Conservation (phyloP, 2,329 filamentous ascomycete species). For the Tolypocladium sp. region DNA sequence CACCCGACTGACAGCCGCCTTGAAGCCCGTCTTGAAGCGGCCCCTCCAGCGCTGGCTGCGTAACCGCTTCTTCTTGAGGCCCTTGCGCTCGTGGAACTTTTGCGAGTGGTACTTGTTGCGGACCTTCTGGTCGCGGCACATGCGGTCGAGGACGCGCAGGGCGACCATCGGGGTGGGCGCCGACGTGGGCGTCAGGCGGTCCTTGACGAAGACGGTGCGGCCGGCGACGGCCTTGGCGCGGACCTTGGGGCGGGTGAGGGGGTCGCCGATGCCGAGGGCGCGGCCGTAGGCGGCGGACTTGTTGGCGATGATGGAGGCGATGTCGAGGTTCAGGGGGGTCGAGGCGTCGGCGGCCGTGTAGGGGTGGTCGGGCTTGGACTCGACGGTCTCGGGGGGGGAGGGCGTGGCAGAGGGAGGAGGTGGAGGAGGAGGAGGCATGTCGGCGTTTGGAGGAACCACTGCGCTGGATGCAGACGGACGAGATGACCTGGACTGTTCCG, state of each 20-base stretch:
- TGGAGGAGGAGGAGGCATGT: conserved; percentile 11
- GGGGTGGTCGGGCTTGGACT: conserved; percentile 4
- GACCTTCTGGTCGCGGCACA: conserved; percentile 45
- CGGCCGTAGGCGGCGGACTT: conserved; percentile 14
- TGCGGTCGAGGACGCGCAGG: conserved; percentile 29
- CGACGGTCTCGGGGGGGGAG: neutral
- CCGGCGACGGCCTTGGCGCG: conserved; percentile 24
- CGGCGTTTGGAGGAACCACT: conserved; percentile 5
- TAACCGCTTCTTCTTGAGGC: conserved; percentile 69
- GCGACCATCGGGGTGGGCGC: conserved; percentile 33
- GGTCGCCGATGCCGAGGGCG: conserved; percentile 11
- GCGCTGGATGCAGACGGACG: conserved; percentile 1
- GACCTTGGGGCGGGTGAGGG: conserved; percentile 17
- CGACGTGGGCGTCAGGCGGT: conserved; percentile 14
- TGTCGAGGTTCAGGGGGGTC: conserved; percentile 17
- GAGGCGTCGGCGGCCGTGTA: conserved; percentile 16
- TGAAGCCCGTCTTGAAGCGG: conserved; percentile 62
- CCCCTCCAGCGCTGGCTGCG: conserved; percentile 58
- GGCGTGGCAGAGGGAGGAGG: conserved; percentile 6
- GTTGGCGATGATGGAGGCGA: conserved; percentile 24
- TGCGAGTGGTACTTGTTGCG: conserved; percentile 47
- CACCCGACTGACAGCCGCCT: conserved; percentile 53
- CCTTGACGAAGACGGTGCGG: conserved; percentile 28
- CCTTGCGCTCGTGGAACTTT: conserved; percentile 65
- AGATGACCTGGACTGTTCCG: conserved; percentile 2